Conservation (phyloP, 1,284 basidiomycete species). For the Ganoderma sinense region DNA sequence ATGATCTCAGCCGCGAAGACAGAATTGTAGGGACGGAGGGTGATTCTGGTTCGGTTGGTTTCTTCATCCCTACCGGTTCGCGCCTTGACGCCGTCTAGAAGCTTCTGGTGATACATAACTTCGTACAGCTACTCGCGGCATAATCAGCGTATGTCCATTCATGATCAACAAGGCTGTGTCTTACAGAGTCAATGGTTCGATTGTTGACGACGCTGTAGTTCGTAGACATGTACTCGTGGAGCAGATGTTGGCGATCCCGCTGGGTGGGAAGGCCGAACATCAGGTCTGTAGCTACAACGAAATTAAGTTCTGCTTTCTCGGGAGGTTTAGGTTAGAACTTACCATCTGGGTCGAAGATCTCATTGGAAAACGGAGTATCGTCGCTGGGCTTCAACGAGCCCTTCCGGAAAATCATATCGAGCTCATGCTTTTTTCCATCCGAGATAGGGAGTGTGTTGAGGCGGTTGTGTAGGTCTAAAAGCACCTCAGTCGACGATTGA, state of each 20-base stretch:
- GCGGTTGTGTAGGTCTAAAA: slow-evolving; percentile 56
- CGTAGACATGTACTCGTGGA: slow-evolving; percentile 57
- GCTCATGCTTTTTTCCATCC: slow-evolving; percentile 41
- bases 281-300: slow-evolving; percentile 46
- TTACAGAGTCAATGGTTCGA: slow-evolving; percentile 50
- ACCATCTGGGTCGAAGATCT: slow-evolving; percentile 64
- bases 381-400: slow-evolving; percentile 64
- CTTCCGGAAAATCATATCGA: slow-evolving; percentile 64
- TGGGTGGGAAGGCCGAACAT: slow-evolving; percentile 49
- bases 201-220: slow-evolving; percentile 68
- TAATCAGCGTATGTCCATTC: slow-evolving; percentile 3
- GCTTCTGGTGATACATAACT: slow-evolving; percentile 60
- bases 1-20: slow-evolving; percentile 46
- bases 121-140: slow-evolving; percentile 52
- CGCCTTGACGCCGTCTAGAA: slow-evolving; percentile 51
- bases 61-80: slow-evolving; percentile 37
- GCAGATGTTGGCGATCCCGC: slow-evolving; percentile 44
- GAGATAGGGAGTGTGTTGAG: slow-evolving; percentile 42
- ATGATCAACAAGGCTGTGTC: slow-evolving; percentile 18
- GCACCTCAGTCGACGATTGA: slow-evolving; percentile 62
- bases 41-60: slow-evolving; percentile 42
- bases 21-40: slow-evolving; percentile 48
- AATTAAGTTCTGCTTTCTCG: slow-evolving; percentile 3
- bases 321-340: slow-evolving; percentile 31
- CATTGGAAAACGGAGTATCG: slow-evolving; percentile 65